Base-by-base conservation (phyloP, 805 yeast species). In the Saitoella complicata region DNA sequence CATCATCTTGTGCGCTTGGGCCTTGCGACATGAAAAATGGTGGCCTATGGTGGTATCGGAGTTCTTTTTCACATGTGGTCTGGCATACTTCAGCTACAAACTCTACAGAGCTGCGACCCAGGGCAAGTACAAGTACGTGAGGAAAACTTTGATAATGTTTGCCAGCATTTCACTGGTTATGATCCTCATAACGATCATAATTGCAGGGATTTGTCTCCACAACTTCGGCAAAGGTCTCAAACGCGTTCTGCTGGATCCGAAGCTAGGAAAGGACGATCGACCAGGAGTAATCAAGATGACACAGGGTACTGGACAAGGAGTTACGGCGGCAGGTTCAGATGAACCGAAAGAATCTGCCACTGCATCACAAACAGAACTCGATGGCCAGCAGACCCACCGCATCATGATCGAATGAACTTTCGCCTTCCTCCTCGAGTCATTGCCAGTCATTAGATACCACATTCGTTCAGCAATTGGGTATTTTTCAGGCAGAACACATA, bases 21-120 rank as follows among this genome's bases (percentile, higher is more conserved):
- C 64, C 1, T 63, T 64, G 21, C 55, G 65, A 7, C 51, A 61
- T 32, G 75, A 71, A 45, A 47, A 49, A 43, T 39, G 51, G 10
- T 21, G 39, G 13, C 59, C 65, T 21, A 55, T 67, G 37, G 31
- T 53, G 2, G 39, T 45, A 21, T 53, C 67, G 32, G 51, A 66
- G 7, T 42, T 56, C 6, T 44, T 63, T 31, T 70, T 62, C 46
- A 41, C 62, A 7, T 61, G 63, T 13, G 73, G 70, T 1, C 49
- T 66, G 46, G 71, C 69, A 0, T 71, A 70, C 52, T 69, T 69
- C 37, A 47, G 70, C 32, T 71, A 68, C 61, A 71, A 71, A 52
- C 56, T 66, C 45, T 70, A 59, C 53, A 66, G 71, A 32, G 64
- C 66, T 43, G 59, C 62, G 39, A 57, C 68, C n/a, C 69, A 66